phyloP scores from a whole-genome alignment of 129 eudicot species.

The Chrysanthemum seticuspe region DNA sequence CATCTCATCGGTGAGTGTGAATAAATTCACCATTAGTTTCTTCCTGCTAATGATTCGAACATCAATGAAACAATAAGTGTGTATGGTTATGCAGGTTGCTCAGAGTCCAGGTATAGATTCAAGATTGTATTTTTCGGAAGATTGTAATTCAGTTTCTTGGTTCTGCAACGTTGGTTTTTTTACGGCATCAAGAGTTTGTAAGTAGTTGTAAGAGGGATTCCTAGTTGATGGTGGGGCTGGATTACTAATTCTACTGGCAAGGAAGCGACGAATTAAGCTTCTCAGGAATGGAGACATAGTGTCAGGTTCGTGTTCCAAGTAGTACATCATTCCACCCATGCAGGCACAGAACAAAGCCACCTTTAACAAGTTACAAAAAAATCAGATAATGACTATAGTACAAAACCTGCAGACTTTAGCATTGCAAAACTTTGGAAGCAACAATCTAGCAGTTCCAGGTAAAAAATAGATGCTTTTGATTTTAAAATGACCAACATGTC shows the following conservation, averaged over 20 bases:
- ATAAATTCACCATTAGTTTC: constrained; percentile 15
- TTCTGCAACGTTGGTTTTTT: constrained; percentile 48
- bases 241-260: constrained; percentile 93
- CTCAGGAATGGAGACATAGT: constrained; percentile 96
- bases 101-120: constrained; percentile 96
- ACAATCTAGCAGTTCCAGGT: not conserved
- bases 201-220: constrained; percentile 66
- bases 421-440: not conserved
- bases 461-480: not conserved
- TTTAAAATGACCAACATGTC: not conserved
- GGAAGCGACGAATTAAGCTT: constrained; percentile 85
- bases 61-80: constrained; percentile 7
- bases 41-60: constrained; percentile 3
- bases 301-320: constrained; percentile 93
- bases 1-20: constrained; percentile 8
- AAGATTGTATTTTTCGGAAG: constrained; percentile 74
- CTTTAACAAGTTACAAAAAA: constrained; percentile 36
- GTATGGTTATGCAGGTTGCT: constrained; percentile 26
- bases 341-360: constrained; percentile 96
- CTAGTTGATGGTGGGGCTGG: constrained; percentile 65
- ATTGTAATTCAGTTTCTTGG: constrained; percentile 47
- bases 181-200: constrained; percentile 67
- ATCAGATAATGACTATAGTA: constrained; percentile 10
- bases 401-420: not conserved
- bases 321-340: constrained; percentile 99